phyloP scores from a whole-genome alignment of 192 early-diverging fungal species.

The Podila epigama region DNA sequence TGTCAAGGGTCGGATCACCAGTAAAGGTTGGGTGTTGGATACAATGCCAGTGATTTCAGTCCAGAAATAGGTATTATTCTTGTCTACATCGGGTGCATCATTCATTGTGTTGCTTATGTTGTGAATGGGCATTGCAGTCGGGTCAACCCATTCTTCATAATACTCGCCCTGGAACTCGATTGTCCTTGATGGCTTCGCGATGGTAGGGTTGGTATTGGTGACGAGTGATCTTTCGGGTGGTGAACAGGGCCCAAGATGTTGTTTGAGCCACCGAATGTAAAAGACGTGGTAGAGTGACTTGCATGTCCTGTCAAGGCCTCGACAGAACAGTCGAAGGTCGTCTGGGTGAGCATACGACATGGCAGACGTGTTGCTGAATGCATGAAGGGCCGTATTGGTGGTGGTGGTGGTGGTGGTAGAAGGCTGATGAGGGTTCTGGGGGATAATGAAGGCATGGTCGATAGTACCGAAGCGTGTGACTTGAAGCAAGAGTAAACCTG shows the following conservation, averaged over 20 bases:
- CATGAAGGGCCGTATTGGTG: not conserved
- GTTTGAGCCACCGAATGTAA: constrained; percentile 23
- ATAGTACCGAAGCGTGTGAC: constrained; percentile 37
- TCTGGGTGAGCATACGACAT: constrained; percentile 34
- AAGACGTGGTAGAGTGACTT: constrained; percentile 16
- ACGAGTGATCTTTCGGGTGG: not conserved
- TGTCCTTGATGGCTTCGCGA: not conserved
- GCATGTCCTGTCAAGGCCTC: constrained; percentile 18
- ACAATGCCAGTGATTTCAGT: constrained; percentile 14
- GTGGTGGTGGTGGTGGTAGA: not conserved
- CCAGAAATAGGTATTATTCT: constrained; percentile 15
- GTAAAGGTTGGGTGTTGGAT: constrained; percentile 24
- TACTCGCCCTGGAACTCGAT: constrained; percentile 40
- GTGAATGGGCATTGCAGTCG: not conserved
- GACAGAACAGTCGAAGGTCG: constrained; percentile 24
- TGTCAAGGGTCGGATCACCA: constrained; percentile 22
- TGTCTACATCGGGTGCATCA: not conserved
- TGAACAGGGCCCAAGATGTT: not conserved
- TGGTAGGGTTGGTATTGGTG: not conserved
- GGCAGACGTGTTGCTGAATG: constrained; percentile 20
- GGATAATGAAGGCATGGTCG: constrained; percentile 27
- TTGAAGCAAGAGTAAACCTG: constrained; percentile 22
- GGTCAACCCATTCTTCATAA: constrained; percentile 32
- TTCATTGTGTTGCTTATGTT: not conserved
- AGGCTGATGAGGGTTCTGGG: constrained; percentile 2